Evolutionary conservation across 2,329 filamentous ascomycete genomes (phyloP), one percentile per base, ranked within the genome.

Genomic region (Salinomyces thailandicus): DNA sequence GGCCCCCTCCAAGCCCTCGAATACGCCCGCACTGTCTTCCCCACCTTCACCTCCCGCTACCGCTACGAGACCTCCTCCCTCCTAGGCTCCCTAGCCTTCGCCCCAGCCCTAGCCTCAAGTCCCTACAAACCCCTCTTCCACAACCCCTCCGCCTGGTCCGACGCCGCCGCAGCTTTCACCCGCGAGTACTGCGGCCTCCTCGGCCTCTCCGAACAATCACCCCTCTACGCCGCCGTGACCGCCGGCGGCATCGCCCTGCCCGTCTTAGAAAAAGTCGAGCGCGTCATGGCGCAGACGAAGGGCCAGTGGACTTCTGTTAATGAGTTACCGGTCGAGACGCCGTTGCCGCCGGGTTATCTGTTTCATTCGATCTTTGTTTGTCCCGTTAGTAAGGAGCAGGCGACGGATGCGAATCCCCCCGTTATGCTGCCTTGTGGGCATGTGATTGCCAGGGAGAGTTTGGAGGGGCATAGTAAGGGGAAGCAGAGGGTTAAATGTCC

Each of bases 351-450:
- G 2, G 67, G 69, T 5, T 81, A 79, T 54, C 68, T 73, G 35
- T 98, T 93, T 66, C 91, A 98, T 60, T 83, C 83, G 38, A 95
- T 98, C 55, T 98, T 98, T 57, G 91, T 98, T 28, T 98, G 91
- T 55, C 91, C 91, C 0, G 91, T 98, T 4, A 87, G 81, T 52
- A 96, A 96, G 60, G 91, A 95, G 57, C 91, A 98, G 61, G 86
- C 83, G 0, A 98, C 89, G 0, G 86, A 93, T 53, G 65, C 72
- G 16, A 98, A 98, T 58, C 91, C 91, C 8, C 86, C 91, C 2
- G 93, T 96, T 82, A 91, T 95, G 75, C 78, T 98, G 55, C 83
- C 85, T 0, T 98, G 91, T 55, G 89, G 91, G 5, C 91, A 98
- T 63, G 89, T 95, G 35, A 79, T 98, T 41, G 87, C 86, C 13